Evolutionary conservation across 108 stramenopile species (phyloP).

Genomic region (Nitzschia putrida): DNA sequence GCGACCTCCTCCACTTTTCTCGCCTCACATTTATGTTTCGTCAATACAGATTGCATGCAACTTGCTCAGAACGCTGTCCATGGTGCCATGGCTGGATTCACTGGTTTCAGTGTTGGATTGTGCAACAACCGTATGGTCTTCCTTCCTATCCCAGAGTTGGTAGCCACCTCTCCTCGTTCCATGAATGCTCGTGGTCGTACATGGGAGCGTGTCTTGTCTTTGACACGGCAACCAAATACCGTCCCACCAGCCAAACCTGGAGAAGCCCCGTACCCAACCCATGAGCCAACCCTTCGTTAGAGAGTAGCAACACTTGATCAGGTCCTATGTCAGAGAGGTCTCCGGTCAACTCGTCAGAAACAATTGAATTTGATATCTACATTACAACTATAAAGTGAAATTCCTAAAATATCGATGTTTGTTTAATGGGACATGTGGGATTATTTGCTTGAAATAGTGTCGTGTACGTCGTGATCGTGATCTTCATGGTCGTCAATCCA

Average conservation of each 20-base stretch:
- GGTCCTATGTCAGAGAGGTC: no score
- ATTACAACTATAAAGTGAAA: no score
- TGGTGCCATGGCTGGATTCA: slow-evolving; percentile 98
- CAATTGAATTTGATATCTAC: no score
- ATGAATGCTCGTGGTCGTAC: slow-evolving; percentile 94
- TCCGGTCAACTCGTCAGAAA: no score
- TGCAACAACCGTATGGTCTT: slow-evolving; percentile 95
- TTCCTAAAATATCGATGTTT: no score
- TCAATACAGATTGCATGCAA: slow-evolving; percentile 88
- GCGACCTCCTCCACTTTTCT: background rate
- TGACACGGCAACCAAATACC: slow-evolving; percentile 95
- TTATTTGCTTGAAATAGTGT: no score
- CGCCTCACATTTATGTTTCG: background rate
- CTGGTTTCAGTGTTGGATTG: slow-evolving; percentile 93
- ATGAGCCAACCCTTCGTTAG: slow-evolving; percentile 22
- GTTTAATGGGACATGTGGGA: no score
- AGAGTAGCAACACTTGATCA: background rate
- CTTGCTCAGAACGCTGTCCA: slow-evolving; percentile 97
- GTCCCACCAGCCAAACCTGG: slow-evolving; percentile 19
- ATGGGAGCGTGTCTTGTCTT: slow-evolving; percentile 93
- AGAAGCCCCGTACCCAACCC: background rate
- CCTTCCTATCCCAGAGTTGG: slow-evolving; percentile 92
- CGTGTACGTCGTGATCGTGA: background rate
- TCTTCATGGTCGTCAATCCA: background rate
- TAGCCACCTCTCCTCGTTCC: slow-evolving; percentile 88